Conservation (phyloP, 495 filamentous ascomycete genomes). For the Aspergillus affinis region DNA sequence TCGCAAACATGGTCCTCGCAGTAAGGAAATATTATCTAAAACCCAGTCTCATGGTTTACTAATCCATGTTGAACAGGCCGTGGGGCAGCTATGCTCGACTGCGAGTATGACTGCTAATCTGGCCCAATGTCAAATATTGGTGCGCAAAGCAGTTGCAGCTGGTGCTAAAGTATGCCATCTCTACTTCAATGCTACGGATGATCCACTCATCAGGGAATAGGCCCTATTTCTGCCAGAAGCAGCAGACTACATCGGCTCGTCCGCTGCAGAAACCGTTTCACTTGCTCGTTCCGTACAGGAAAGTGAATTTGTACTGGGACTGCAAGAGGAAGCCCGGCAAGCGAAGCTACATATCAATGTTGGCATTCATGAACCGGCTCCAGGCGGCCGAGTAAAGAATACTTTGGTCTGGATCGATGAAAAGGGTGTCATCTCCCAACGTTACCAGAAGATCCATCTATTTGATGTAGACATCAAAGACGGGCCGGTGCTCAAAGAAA, state of each 20-base stretch:
- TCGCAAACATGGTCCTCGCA: constrained; percentile 34
- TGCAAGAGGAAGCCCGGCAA: constrained; percentile 63
- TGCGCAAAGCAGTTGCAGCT: constrained; percentile 68
- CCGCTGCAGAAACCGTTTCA: constrained; percentile 61
- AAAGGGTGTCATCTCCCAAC: constrained; percentile 57
- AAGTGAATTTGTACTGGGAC: constrained; percentile 67
- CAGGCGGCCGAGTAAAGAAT: constrained; percentile 59
- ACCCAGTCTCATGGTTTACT: background rate
- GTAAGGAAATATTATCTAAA: constrained; percentile 22
- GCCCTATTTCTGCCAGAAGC: constrained; percentile 92
- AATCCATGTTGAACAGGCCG: constrained; percentile 54
- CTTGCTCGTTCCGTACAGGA: constrained; percentile 59
- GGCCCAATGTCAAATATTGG: constrained; percentile 66
- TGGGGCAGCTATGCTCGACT: constrained; percentile 86
- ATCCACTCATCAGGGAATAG: constrained; percentile 38
- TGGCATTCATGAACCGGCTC: constrained; percentile 77
- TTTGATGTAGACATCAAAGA: constrained; percentile 70
- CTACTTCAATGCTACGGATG: background rate
- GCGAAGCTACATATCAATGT: constrained; percentile 74
- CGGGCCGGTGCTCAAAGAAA: constrained; percentile 64
- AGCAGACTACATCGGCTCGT: constrained; percentile 78
- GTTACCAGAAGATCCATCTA: constrained; percentile 77
- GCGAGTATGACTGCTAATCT: constrained; percentile 77
- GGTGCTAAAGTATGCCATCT: constrained; percentile 66
- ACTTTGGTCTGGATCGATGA: constrained; percentile 70